Evolutionary conservation across 2,329 filamentous ascomycete genomes (phyloP), one percentile per base, ranked within the genome.

Genomic region (Elsinoe batatas): DNA sequence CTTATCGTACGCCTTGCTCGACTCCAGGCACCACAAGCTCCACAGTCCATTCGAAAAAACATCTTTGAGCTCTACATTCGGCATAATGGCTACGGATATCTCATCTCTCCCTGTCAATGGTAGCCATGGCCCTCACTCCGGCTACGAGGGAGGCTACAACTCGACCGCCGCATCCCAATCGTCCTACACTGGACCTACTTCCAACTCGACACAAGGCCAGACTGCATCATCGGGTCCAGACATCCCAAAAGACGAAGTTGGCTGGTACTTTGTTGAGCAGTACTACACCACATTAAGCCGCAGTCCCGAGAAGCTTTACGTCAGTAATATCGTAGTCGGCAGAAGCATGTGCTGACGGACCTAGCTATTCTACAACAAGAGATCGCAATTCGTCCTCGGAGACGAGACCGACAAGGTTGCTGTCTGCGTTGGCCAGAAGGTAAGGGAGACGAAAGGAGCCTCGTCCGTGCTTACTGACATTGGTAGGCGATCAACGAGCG

Each of bases 181-280:
- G 37, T 56, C 54, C 57, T 59, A 59, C 63, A 56, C 38, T 40
- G 58, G 63, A 56, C 57, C 59, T 51, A 56, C 62, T 15, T n/a
- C 60, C 63, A 64, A 61, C 15, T 56, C 43, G 17, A 49, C 40
- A 61, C 17, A 43, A 58, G 55, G 56, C 60, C 42, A 60, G 58
- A 43, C 60, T 33, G 53, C 56, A 54, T 51, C 42, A 50, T 43
- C 59, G 46, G 59, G 64, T 54, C 53, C 66, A 20, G 74, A 77
- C 42, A 79, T 82, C 60, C 76, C 76, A 65, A 96, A 95, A 77
- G 90, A 95, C 71, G 89, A 97, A 76, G 90, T 98, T 63, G 93
- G 90, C 72, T 98, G 93, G 93, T 97, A 91, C 76, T 98, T 98
- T 65, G 93, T 98, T 58, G 91, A 97, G 80, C 90, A 95, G 74